Base-by-base conservation (phyloP, 768 basidiomycete genomes). In the Trametes meyenii region DNA sequence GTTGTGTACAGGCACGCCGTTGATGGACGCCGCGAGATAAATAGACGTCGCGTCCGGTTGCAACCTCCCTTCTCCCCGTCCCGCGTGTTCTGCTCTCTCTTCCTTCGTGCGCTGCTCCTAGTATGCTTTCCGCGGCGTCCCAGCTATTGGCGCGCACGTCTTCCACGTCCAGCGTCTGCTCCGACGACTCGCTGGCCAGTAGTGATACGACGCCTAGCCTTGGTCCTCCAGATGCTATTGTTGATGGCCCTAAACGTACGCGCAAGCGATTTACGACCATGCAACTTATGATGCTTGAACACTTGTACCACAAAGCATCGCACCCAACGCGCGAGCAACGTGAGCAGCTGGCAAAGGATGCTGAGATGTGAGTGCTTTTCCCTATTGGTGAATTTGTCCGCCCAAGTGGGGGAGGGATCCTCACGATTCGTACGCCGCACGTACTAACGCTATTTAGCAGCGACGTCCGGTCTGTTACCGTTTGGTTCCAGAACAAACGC, bases 321-420 rank as follows among this genome's bases (percentile, higher is more conserved):
- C 89, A 90, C 69, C 89, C 89, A 5, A 87, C 87, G n/a, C 82
- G 89, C 38, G 85, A 86, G 62, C 85, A 90, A 63, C 84, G 89
- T 64, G 89, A 90, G 64, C 72, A 77, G 0, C 78, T 89, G 44
- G 88, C 88, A 10, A 78, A 72, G 44, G 76, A 83, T 12, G 85
- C 85, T 13, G 79, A 77, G 70, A 89, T 90, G 89, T 90, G 74
- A 70, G 87, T 78, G 14, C 50, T 38, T 51, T 45, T 78, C 13
- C 55, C 35, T 51, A 38, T 46, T 55, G 39, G 42, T 33, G 24
- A 17, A 33, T n/a, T 17, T 51, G 21, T 39, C 33, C 8, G 17
- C 29, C 35, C 2, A 5, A 6, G 38, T 42, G 7, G 35, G 29
- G 11, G 14, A 40, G 42, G 51, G 21, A 55, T 69, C 66, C 36